phyloP scores from a whole-genome alignment of 108 stramenopile genomes.

The Nitzschia sp. region DNA sequence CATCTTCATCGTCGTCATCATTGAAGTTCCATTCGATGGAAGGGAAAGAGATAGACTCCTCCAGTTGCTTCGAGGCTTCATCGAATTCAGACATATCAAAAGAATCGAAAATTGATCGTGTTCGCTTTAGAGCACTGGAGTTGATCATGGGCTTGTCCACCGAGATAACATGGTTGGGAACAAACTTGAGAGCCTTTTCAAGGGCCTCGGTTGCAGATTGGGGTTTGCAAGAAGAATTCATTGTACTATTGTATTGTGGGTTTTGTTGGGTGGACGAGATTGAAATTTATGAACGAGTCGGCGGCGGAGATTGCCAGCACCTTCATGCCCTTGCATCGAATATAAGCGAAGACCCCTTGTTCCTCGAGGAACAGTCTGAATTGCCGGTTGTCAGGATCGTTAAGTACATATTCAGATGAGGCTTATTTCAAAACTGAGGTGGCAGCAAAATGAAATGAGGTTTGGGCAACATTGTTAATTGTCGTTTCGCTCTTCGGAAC shows the following conservation, averaged over 20 bases:
- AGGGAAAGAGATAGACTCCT: conserved; percentile 44
- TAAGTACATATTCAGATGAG: too few relatives aligned
- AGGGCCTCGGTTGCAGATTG: conserved; percentile 14
- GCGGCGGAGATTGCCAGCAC: too few relatives aligned
- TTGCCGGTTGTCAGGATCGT: too few relatives aligned
- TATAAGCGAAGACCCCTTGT: too few relatives aligned
- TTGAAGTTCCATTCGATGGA: conserved; percentile 33
- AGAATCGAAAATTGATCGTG: conserved; percentile 1
- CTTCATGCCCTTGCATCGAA: too few relatives aligned
- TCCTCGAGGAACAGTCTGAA: too few relatives aligned
- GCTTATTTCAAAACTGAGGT: too few relatives aligned
- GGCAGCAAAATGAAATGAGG: not conserved
- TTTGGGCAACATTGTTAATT: too few relatives aligned
- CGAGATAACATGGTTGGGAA: not conserved
- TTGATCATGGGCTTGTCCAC: not conserved
- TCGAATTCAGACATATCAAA: conserved; percentile 28
- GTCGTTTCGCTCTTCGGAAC: not conserved
- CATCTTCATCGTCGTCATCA: conserved; percentile 27
- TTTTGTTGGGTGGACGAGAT: too few relatives aligned
- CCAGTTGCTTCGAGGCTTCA: conserved; percentile 27
- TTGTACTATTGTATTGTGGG: not conserved
- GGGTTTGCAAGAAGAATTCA: not conserved
- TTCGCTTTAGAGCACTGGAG: conserved; percentile 10
- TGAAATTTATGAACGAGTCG: too few relatives aligned
- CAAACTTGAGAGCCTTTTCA: not conserved